Evolutionary conservation across 768 basidiomycete species (phyloP), one percentile per base, ranked within the genome.

Genomic region (Guyanaporus albipodus): DNA sequence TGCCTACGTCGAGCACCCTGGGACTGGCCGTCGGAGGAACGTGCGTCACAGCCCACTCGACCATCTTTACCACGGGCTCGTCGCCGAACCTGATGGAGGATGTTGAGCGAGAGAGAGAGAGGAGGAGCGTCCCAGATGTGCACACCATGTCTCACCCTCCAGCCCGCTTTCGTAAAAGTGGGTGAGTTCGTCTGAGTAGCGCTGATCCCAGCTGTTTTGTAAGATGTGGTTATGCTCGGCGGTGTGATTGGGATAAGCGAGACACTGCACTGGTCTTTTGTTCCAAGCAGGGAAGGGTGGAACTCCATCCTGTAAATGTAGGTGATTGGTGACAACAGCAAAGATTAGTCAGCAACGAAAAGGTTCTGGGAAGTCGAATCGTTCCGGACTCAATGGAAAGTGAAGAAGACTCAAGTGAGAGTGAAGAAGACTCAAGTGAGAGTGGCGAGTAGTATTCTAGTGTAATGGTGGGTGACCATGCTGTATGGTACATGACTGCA

Each of bases 101-200:
- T 12, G 3, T 23, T n/a, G 21, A 42, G 38, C 18, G 36, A 27
- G 9, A 39, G 14, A 4, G 19, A 2, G 21, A 21, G 12, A 18
- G 6, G 10, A 2, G 11, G 15, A 42, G 12, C 6, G 6, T 14
- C 12, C 1, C 3, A 29, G 0, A 14, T 29, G 28, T 29, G 31
- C 77, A 44, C 52, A 88, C 90, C 90, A 92, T 21, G 89, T 73
- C 65, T 92, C 90, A 28, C 90, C 90, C 63, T 90, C 87, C 59
- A 91, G 87, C 17, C 85, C 83, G 24, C 81, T 79, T 41, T 89
- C 90, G 24, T 79, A 69, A 50, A 89, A 91, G 57, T 87, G 86
- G 29, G 60, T 62, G 26, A 91, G 66, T 58, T 92, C 90, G 33
- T 74, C 71, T 31, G 80, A 70, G 63, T 91, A 92, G 8, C 87